Evolutionary conservation across 495 filamentous ascomycete species (phyloP).

Genomic region (Neurospora sublineolata): DNA sequence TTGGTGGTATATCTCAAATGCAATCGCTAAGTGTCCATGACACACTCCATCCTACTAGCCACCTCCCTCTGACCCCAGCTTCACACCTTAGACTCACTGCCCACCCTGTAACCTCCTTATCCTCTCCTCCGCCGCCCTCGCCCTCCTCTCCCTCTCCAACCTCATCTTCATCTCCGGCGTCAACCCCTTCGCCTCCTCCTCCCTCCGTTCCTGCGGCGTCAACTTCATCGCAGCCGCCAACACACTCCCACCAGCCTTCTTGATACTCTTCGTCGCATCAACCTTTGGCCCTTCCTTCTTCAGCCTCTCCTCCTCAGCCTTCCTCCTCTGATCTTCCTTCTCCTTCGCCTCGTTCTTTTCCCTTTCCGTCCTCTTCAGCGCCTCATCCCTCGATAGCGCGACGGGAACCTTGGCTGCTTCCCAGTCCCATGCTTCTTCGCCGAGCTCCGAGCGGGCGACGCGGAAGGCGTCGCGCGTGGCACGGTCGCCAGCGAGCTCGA

Average conservation of each 20-base stretch:
- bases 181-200: slow-evolving; percentile 74
- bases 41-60: neutral
- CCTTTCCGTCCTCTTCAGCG: slow-evolving; percentile 50
- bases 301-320: slow-evolving; percentile 51
- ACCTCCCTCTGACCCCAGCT: neutral
- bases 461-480: slow-evolving; percentile 86
- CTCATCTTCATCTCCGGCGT: slow-evolving; percentile 71
- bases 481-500: slow-evolving; percentile 79
- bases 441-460: slow-evolving; percentile 69
- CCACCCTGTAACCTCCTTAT: slow-evolving; percentile 50
- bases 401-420: slow-evolving; percentile 57
- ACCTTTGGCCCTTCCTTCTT: slow-evolving; percentile 38
- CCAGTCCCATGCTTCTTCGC: slow-evolving; percentile 74
- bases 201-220: slow-evolving; percentile 61
- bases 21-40: neutral
- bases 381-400: slow-evolving; percentile 55
- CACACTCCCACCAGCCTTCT: slow-evolving; percentile 25
- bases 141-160: slow-evolving; percentile 70
- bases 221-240: slow-evolving; percentile 45
- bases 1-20: neutral
- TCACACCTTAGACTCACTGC: neutral
- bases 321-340: slow-evolving; percentile 55
- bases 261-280: slow-evolving; percentile 12
- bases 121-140: slow-evolving; percentile 79
- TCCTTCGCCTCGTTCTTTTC: slow-evolving; percentile 49